Evolutionary conservation across 805 yeast species (phyloP).

Genomic region (Zygoascus tannicola): DNA sequence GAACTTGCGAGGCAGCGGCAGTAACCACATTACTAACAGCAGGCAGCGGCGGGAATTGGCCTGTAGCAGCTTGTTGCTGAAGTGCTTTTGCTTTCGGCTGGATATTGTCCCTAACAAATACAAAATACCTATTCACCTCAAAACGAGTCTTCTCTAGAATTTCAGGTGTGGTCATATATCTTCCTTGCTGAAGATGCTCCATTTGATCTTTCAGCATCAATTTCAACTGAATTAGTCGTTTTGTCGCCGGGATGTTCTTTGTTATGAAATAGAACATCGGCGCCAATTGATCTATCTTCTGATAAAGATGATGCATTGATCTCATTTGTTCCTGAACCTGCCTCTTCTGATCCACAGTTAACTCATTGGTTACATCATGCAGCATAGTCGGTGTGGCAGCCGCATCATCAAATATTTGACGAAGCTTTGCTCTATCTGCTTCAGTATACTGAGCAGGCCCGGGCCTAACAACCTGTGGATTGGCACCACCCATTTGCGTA

Average conservation of each 20-base stretch:
- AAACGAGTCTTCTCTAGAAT: constrained; percentile 58
- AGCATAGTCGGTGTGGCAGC: constrained; percentile 55
- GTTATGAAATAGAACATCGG: constrained; percentile 73
- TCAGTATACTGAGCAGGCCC: constrained; percentile 20
- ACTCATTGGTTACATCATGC: constrained; percentile 49
- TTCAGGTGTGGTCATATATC: constrained; percentile 63
- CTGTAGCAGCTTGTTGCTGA: constrained; percentile 23
- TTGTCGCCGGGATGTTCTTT: constrained; percentile 65
- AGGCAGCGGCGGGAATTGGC: constrained; percentile 18
- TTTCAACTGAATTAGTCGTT: constrained; percentile 67
- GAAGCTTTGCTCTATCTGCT: constrained; percentile 44
- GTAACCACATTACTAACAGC: constrained; percentile 4
- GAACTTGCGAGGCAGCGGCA: neutral
- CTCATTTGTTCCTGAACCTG: constrained; percentile 43
- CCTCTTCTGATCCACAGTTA: constrained; percentile 57
- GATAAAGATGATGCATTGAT: constrained; percentile 42
- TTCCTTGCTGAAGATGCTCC: constrained; percentile 56
- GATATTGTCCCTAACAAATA: constrained; percentile 60
- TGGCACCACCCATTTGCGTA: constrained; percentile 13
- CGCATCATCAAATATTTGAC: constrained; percentile 60
- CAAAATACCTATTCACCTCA: constrained; percentile 67
- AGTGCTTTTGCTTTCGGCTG: constrained; percentile 15
- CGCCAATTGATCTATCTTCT: constrained; percentile 63
- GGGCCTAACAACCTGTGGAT: neutral
- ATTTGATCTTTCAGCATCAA: constrained; percentile 67